Base-by-base conservation (phyloP, 345 rosid genomes). In the Hibiscus tridactylites region DNA sequence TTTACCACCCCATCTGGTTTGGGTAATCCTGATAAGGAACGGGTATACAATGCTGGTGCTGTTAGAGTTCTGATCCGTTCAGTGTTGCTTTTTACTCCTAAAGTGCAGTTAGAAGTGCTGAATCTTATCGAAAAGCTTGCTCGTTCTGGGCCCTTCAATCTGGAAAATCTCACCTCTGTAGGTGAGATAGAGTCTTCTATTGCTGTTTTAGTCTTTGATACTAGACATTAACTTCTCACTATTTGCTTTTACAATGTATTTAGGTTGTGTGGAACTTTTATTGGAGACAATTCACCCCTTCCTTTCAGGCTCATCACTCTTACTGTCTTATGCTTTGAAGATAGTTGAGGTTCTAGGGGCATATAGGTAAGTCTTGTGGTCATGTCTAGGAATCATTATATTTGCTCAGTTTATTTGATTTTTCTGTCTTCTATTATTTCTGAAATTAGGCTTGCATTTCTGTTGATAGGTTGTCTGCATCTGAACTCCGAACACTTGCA, bases 261-360 rank as follows among this genome's bases (percentile, higher is more conserved):
- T 74, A 95, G 99, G 97, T 76, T 96, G 98, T 52, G 92, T 92
- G 81, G 98, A 96, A 73, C 96, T 96, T 79, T 71, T 96, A 64
- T 77, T 96, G 88, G 97, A 91, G 85, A 92, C 83, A 33, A 87
- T 96, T 78, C 89, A 80, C 68, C 99, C 98, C 13, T 96, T 91
- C 75, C 93, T 96, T 70, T 78, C 82, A 11, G 90, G 96, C 65
- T 89, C 97, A 79, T 92, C 98, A 84, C 88, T 85, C 2, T 75
- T 96, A 65, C 91, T 91, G 65, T 85, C 89, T 31, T 78, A 88
- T 83, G 85, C 92, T 74, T 76, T 96, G 90, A 96, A 89, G 91
- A 96, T 92, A 82, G 91, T 96, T 76, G 97, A 92, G 84, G 85
- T 84, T 83, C 95, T 96, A 79, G 99, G 99, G 72, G 91, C 99